Evolutionary conservation across 768 basidiomycete species (phyloP).

Genomic region (Pholiota conissans): DNA sequence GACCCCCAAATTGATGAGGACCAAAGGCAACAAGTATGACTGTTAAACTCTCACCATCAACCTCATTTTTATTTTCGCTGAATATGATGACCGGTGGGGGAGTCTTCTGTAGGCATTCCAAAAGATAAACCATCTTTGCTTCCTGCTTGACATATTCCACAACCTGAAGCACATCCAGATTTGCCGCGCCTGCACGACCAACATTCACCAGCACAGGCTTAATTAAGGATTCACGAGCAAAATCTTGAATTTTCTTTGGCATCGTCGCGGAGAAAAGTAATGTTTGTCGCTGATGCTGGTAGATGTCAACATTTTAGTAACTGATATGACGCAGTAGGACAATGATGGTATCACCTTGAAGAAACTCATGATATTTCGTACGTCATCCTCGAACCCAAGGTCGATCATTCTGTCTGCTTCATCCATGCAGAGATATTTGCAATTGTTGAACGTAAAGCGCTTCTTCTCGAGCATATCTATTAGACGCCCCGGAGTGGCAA

Average conservation of each 20-base stretch:
- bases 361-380: slow-evolving; percentile 98
- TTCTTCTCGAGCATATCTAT: slow-evolving; percentile 99
- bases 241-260: slow-evolving; percentile 99
- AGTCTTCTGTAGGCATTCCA: slow-evolving; percentile 98
- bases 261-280: slow-evolving; percentile 98
- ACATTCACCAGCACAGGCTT: slow-evolving; percentile 95
- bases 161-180: slow-evolving; percentile 93
- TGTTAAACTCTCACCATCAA: slow-evolving; percentile 71
- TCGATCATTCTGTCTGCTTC: slow-evolving; percentile 99
- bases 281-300: slow-evolving; percentile 92
- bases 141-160: slow-evolving; percentile 99
- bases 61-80: slow-evolving; percentile 99
- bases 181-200: slow-evolving; percentile 96
- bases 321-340: neutral
- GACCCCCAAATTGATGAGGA: neutral
- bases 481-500: slow-evolving; percentile 94
- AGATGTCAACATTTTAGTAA: slow-evolving; percentile 1
- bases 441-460: slow-evolving; percentile 87
- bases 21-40: neutral
- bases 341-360: slow-evolving; percentile 73
- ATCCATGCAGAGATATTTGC: slow-evolving; percentile 98
- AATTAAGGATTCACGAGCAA: slow-evolving; percentile 95
- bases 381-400: slow-evolving; percentile 97
- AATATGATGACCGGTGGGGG: slow-evolving; percentile 98
- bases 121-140: slow-evolving; percentile 98